phyloP scores from a whole-genome alignment of 441 rosid genomes.

The Sinapis alba region DNA sequence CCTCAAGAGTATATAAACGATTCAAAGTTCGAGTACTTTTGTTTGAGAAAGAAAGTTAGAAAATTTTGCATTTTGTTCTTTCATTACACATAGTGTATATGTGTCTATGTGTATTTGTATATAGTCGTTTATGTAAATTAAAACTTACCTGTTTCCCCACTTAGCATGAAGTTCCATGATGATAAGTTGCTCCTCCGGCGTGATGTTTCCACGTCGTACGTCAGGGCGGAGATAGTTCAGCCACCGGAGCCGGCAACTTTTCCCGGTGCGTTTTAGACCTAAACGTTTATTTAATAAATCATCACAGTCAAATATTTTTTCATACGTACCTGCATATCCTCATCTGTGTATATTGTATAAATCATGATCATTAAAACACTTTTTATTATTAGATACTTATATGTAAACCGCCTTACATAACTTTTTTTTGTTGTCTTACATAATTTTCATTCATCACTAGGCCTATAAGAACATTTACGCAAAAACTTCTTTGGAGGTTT shows the following conservation, averaged over 20 bases:
- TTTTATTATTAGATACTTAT: background rate
- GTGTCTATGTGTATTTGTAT: background rate
- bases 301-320: background rate
- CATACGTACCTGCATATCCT: slow-evolving; percentile 4
- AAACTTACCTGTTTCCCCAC: slow-evolving; percentile 92
- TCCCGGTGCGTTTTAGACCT: slow-evolving; percentile 98
- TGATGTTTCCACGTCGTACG: slow-evolving; percentile 91
- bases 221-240: slow-evolving; percentile 95
- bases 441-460: background rate
- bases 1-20: slow-evolving; percentile 29
- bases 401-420: too few relatives aligned
- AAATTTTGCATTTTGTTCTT: slow-evolving; percentile 23
- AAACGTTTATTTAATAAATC: slow-evolving; percentile 11
- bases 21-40: slow-evolving; percentile 6
- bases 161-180: slow-evolving; percentile 98
- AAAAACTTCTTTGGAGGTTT: background rate
- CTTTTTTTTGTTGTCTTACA: too few relatives aligned
- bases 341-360: background rate
- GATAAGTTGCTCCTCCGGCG: slow-evolving; percentile 85
- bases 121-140: slow-evolving; percentile 2
- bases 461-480: slow-evolving; percentile 2
- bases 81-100: slow-evolving; percentile 16
- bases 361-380: background rate
- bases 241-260: slow-evolving; percentile 99
- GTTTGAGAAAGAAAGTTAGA: slow-evolving; percentile 12